Evolutionary conservation across 257 asterid genomes (phyloP), one percentile per base, ranked within the genome.

Genomic region (Jasminum sambac): DNA sequence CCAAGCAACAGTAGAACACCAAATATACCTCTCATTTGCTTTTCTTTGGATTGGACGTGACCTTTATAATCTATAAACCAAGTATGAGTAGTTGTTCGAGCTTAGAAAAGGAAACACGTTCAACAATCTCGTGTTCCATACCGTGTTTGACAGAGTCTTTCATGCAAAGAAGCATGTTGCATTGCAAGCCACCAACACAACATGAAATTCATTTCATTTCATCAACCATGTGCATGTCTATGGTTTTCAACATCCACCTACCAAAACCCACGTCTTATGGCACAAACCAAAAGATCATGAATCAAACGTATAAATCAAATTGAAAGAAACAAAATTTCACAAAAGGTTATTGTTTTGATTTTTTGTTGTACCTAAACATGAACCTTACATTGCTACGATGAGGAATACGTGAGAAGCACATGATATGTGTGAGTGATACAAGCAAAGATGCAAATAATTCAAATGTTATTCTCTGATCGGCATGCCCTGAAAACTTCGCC

Each of bases 401-500:
- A 6, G 66, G 37, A 24, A 63, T 21, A 71, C 30, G 9, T 26
- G 19, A 2, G 43, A 21, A 17, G 62, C 17, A 43, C 24, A 64
- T 5, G 40, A 57, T 40, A 13, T 7, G 48, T 43, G 44, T 37
- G 69, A 30, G 43, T 11, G 19, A 72, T 10, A 64, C 25, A 68
- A 72, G 39, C 66, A 38, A 63, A 11, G 39, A 46, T 9, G 67
- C 46, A n/a, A 68, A 21, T 36, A 19, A 67, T 38, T 64, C 64
- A 74, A 67, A 70, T 55, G 65, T 63, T 66, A 42, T 36, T 55
- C 73, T 85, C 72, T 39, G 92, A 79, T 55, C 72, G 84, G 85
- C 97, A 95, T 62, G 96, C 82, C 87, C 96, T 77, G 81, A 78
- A 89, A 70, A 91, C 84, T 83, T 95, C 99, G 23, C 92, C 97